Evolutionary conservation across 2,329 filamentous ascomycete genomes (phyloP).

Genomic region (Talaromyces sp.): DNA sequence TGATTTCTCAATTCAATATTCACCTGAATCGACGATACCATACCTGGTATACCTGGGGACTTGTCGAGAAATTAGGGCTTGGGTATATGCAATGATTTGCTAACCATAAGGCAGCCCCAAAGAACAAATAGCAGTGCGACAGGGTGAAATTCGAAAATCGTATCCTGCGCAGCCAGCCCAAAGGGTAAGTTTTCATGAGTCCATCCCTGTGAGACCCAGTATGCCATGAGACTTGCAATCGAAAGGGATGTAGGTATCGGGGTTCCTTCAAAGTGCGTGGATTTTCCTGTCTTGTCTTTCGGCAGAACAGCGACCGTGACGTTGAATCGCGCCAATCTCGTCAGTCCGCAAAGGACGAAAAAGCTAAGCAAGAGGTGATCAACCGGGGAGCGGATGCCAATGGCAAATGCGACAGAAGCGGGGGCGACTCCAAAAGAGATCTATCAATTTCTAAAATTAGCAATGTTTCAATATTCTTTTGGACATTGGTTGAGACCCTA

Average conservation of each 20-base stretch:
- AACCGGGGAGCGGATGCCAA: slow-evolving; percentile 77
- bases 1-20: not conserved
- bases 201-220: slow-evolving; percentile 80
- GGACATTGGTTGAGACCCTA: slow-evolving; percentile 42
- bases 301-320: slow-evolving; percentile 86
- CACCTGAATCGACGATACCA: not conserved
- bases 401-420: slow-evolving; percentile 78
- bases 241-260: slow-evolving; percentile 87
- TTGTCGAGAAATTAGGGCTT: slow-evolving; percentile 56
- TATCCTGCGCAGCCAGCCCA: slow-evolving; percentile 64
- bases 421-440: slow-evolving; percentile 94
- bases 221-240: slow-evolving; percentile 80
- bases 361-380: slow-evolving; percentile 78
- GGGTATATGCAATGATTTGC: slow-evolving; percentile 89
- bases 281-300: slow-evolving; percentile 88
- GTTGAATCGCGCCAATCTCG: slow-evolving; percentile 93
- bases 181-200: slow-evolving; percentile 72
- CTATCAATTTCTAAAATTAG: slow-evolving; percentile 42
- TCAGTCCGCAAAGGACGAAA: slow-evolving; percentile 93
- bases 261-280: slow-evolving; percentile 92
- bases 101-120: slow-evolving; percentile 93
- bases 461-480: not conserved
- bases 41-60: not conserved
- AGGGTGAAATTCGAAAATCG: slow-evolving; percentile 77
- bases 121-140: slow-evolving; percentile 73